Base-by-base conservation (phyloP, 768 basidiomycete species). In the Rhodosporidiobolus odoratus region DNA sequence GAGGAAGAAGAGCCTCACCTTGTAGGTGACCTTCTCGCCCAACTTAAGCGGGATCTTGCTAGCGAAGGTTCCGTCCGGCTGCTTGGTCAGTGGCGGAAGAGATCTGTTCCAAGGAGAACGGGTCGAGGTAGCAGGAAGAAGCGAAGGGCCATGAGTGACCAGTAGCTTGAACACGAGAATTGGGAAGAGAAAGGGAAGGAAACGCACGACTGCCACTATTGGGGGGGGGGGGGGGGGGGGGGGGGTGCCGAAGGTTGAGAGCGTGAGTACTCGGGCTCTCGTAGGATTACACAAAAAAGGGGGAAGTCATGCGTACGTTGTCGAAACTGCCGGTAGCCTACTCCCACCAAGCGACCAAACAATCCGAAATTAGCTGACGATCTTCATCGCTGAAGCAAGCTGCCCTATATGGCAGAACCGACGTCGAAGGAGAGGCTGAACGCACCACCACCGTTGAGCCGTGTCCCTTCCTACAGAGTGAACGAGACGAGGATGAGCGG, bases 281-380 rank as follows among this genome's bases (percentile, higher is more conserved):
- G 38, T 16, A 25, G 21, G 4, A 15, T 8, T 8, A 8, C 21
- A 5, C 34, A 13, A 12, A n/a, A 32, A 12, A 25, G 32, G 21
- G 41, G n/a, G 52, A 12, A 17, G n/a, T 37, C 32, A 10, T 25
- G 71, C 86, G 73, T 77, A 89, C 89, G 79, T 88, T 80, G 83
- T 91, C 89, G 78, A 91, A 91, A 38, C 87, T 84, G 45, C 90
- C 90, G 30, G 88, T 89, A 66, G 87, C 84, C 76, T 65, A 62
- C 25, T 6, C 40, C 45, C 13, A 35, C 21, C 40, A 15, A 7
- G 16, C 10, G 19, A 6, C 25, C 8, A 34, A 32, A 15, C 15
- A 56, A 56, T 43, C 89, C 83, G 71, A 90, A 89, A 12, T 58
- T 81, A 79, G 58, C 77, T 81, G 50, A 87, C 84, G 58, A 83